Conservation (phyloP, 192 early-diverging fungal species). For the Entomortierella chlamydospora region DNA sequence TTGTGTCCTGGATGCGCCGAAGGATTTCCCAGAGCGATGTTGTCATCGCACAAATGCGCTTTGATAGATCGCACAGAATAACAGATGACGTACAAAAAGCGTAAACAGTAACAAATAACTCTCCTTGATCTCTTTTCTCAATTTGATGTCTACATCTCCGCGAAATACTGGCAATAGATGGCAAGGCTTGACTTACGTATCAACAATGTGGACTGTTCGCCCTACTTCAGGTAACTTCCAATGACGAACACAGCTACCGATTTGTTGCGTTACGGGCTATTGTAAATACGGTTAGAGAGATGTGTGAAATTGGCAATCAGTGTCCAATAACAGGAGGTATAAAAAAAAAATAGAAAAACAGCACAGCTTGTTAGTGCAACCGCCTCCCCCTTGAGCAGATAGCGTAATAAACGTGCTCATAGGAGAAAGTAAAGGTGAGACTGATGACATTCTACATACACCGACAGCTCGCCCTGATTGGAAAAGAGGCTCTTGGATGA, state of each 20-base stretch:
- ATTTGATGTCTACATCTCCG: background rate
- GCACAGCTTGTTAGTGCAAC: too few relatives aligned
- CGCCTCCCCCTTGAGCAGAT: background rate
- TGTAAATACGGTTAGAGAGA: background rate
- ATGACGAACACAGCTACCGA: conserved; percentile 48
- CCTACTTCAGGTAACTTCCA: conserved; percentile 51
- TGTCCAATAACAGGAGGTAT: too few relatives aligned
- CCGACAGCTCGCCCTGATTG: conserved; percentile 57
- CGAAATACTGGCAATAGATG: too few relatives aligned
- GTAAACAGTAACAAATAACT: too few relatives aligned
- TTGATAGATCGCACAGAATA: too few relatives aligned
- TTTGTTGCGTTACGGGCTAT: conserved; percentile 53
- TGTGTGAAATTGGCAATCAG: background rate
- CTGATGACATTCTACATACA: conserved; percentile 26
- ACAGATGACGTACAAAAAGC: too few relatives aligned
- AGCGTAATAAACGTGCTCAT: background rate
- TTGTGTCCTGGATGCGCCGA: too few relatives aligned
- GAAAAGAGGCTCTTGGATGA: conserved; percentile 59
- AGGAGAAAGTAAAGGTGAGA: background rate
- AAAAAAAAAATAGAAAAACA: background rate
- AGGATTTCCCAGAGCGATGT: too few relatives aligned
- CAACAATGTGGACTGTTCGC: conserved; percentile 52
- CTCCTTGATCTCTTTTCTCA: too few relatives aligned
- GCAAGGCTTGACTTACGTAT: conserved; percentile 34
- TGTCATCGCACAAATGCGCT: too few relatives aligned